Evolutionary conservation across 2,329 filamentous ascomycete genomes (phyloP), one percentile per base, ranked within the genome.

Genomic region (Thelonectria rubi): DNA sequence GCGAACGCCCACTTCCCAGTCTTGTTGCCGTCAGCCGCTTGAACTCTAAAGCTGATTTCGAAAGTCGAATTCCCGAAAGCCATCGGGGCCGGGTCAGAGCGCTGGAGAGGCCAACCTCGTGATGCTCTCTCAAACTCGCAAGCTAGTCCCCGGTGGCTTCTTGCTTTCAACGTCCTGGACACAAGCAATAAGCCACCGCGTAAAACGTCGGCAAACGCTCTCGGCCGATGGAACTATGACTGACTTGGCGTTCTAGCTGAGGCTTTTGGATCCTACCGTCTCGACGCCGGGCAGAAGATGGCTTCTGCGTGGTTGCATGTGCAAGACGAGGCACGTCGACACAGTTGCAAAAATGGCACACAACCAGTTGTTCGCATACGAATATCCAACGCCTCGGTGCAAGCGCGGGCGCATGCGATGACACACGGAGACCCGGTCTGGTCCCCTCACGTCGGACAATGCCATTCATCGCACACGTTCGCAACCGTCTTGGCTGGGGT

Each of bases 51-150:
- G 37, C 39, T 37, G 55, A 46, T 51, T 65, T 58, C 6, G 59
- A 57, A 60, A 51, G 64, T 58, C 32, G 59, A 57, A 62, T 60
- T 34, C 64, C 69, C 69, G 69, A 72, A 69, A 64, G 59, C 65
- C 65, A 60, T 72, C 69, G 68, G 69, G n/a, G 42, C 59, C 69
- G 68, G 68, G 68, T 69, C 69, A 71, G 65, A 70, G 69, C 68
- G 63, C 55, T 59, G 57, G 57, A 51, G 43, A 39, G 66, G 15
- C 34, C 42, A 67, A 61, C 55, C 69, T 70, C 64, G 64, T 72
- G 66, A 70, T 72, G 47, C 54, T 66, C 55, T 70, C 59, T 60
- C 53, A 58, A 55, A 39, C 32, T 43, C 21, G 46, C 58, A 24
- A 20, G 51, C 51, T 67, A 52, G 52, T 57, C 20, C 11, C 43